Conservation (phyloP, 768 basidiomycete genomes). For the Hypholoma fasciculare region DNA sequence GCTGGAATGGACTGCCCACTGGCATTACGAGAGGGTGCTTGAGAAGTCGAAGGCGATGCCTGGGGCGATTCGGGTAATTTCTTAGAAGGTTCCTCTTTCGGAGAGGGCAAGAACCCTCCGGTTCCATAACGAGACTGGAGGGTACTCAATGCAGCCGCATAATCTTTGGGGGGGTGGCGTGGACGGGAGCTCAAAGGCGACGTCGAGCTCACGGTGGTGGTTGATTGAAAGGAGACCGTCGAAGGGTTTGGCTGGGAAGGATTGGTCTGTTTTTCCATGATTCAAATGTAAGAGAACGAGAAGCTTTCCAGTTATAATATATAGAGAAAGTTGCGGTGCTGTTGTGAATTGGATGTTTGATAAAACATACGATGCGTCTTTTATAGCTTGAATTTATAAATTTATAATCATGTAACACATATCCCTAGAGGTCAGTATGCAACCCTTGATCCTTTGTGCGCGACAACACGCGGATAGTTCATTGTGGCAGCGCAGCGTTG, state of each 20-base stretch:
- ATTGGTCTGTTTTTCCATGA: too few species aligned
- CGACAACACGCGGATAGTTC: neutral
- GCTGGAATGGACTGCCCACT: neutral
- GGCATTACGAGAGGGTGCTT: neutral
- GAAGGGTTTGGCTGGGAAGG: slow-evolving; percentile 11
- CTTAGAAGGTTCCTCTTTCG: slow-evolving; percentile 25
- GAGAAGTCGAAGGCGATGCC: slow-evolving; percentile 7
- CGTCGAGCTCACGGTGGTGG: slow-evolving; percentile 22
- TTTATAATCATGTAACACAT: neutral
- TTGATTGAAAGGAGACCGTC: slow-evolving; percentile 24
- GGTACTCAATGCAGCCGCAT: slow-evolving; percentile 32
- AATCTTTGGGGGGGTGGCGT: slow-evolving; percentile 30
- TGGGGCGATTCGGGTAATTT: slow-evolving; percentile 18
- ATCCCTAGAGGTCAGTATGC: neutral
- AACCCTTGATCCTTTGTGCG: neutral
- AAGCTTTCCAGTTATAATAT: too few species aligned
- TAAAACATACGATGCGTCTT: neutral
- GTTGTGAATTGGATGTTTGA: neutral
- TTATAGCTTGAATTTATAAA: neutral
- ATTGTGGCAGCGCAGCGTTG: neutral
- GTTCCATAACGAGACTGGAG: slow-evolving; percentile 38
- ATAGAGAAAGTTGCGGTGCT: neutral
- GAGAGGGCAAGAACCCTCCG: slow-evolving; percentile 26
- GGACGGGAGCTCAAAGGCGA: slow-evolving; percentile 13
- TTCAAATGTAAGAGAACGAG: too few species aligned